Conservation (phyloP, 2,329 filamentous ascomycete genomes). For the Xylariomycetidae sp. region DNA sequence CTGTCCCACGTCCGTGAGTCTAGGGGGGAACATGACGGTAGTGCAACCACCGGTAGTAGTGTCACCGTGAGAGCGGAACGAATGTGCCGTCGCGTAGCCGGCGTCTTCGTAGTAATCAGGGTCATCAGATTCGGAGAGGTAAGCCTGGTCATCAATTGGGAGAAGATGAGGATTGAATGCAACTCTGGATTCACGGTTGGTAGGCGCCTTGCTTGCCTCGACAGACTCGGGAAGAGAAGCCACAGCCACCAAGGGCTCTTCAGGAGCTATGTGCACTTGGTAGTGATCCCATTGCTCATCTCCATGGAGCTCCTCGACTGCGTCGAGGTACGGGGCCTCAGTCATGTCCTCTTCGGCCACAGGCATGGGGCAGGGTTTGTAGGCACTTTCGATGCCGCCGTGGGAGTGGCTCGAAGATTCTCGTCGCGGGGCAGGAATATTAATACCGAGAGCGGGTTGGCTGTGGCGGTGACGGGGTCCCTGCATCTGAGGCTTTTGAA, state of each 20-base stretch:
- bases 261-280: neutral
- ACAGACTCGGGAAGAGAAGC: conserved; percentile 7
- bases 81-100: conserved; percentile 74
- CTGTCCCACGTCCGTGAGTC: conserved; percentile 61
- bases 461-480: no score
- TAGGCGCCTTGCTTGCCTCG: neutral
- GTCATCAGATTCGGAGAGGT: conserved; percentile 61
- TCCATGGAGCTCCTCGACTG: conserved; percentile 35
- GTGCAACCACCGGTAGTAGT: conserved; percentile 48
- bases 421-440: no score
- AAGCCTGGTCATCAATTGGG: conserved; percentile 32
- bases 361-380: no score
- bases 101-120: conserved; percentile 60
- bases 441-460: no score
- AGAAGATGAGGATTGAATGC: conserved; percentile 4
- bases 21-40: conserved; percentile 63
- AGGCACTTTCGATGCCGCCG: no score
- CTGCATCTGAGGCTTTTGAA: no score
- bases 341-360: conserved; percentile 33
- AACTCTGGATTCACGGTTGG: conserved; percentile 4
- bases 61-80: conserved; percentile 68
- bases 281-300: conserved; percentile 10
- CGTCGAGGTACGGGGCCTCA: conserved; percentile 41
- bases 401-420: no score
- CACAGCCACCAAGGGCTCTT: conserved; percentile 6